Evolutionary conservation across 371 early-diverging fungal species (phyloP).

Genomic region (Haplosporangium sp.): DNA sequence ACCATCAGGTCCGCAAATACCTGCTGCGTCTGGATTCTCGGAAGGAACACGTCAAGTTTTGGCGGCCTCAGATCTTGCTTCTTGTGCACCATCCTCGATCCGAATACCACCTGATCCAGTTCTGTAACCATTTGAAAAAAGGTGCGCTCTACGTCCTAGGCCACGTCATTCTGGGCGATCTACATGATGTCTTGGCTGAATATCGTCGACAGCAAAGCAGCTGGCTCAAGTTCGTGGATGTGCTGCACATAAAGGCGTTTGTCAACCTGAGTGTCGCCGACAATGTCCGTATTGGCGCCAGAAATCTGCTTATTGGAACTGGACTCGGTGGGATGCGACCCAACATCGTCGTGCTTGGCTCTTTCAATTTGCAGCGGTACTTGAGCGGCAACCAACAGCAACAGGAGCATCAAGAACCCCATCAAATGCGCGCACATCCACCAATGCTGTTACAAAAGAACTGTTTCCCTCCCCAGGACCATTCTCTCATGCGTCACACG

Average conservation of each 20-base stretch:
- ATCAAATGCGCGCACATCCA: conserved; percentile 5
- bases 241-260: conserved; percentile 68
- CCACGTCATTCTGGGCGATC: conserved; percentile 65
- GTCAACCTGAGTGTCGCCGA: conserved; percentile 63
- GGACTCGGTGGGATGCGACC: conserved; percentile 77
- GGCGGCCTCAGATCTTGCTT: conserved; percentile 74
- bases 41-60: conserved; percentile 73
- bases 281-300: conserved; percentile 59
- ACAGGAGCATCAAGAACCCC: conserved; percentile 13
- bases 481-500: conserved; percentile 16
- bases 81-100: conserved; percentile 65
- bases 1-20: conserved; percentile 77
- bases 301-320: conserved; percentile 63
- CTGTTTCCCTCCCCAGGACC: background rate
- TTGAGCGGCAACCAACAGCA: conserved; percentile 22
- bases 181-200: conserved; percentile 58
- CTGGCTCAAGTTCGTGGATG: conserved; percentile 69
- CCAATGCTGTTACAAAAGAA: conserved; percentile 6
- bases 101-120: conserved; percentile 62
- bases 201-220: conserved; percentile 56
- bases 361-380: conserved; percentile 55
- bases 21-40: conserved; percentile 67
- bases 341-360: conserved; percentile 70
- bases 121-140: conserved; percentile 74
- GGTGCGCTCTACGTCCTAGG: conserved; percentile 73